phyloP scores from a whole-genome alignment of 331 rosid genomes.

The Saraca asoca region DNA sequence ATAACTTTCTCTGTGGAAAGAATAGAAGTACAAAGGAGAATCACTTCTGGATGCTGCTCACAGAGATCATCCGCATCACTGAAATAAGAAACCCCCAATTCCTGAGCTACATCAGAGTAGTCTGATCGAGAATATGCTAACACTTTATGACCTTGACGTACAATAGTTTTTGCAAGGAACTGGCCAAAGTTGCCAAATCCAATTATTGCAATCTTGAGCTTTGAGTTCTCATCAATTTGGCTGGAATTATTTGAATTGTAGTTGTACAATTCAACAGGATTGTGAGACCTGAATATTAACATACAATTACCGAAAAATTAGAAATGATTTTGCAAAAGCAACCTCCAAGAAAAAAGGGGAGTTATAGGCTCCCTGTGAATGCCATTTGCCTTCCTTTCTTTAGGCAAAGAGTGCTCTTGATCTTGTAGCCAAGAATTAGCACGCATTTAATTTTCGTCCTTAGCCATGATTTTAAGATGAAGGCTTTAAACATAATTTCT shows the following conservation, averaged over 20 bases:
- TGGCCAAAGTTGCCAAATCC: constrained; percentile 93
- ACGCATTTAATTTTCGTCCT: neutral
- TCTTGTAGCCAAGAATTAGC: neutral
- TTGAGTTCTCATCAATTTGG: constrained; percentile 39
- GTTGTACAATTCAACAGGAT: constrained; percentile 20
- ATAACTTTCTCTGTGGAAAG: constrained; percentile 75
- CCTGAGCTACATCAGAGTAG: constrained; percentile 60
- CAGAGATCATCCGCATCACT: constrained; percentile 66
- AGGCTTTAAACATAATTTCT: neutral
- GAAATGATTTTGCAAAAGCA: neutral
- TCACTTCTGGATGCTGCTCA: constrained; percentile 89
- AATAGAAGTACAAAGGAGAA: constrained; percentile 80
- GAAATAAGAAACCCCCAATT: constrained; percentile 63
- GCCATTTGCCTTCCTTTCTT: neutral
- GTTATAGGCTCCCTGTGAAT: neutral
- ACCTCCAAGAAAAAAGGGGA: neutral
- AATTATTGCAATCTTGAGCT: constrained; percentile 66
- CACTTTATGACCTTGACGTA: constrained; percentile 65
- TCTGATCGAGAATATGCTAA: constrained; percentile 76
- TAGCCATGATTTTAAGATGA: neutral
- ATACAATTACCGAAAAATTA: constrained; percentile 23
- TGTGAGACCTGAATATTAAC: constrained; percentile 43
- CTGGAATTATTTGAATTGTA: constrained; percentile 29
- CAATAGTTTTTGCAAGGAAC: constrained; percentile 71
- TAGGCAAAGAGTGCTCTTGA: neutral